Percentiles rank a stretch among this genome's conserved stretches.
These are phyloP conservation scores for Capniomyces stellatus DNA, from an alignment of 371 early-diverging fungal genomes.

Conservation along the genomic window DNA sequence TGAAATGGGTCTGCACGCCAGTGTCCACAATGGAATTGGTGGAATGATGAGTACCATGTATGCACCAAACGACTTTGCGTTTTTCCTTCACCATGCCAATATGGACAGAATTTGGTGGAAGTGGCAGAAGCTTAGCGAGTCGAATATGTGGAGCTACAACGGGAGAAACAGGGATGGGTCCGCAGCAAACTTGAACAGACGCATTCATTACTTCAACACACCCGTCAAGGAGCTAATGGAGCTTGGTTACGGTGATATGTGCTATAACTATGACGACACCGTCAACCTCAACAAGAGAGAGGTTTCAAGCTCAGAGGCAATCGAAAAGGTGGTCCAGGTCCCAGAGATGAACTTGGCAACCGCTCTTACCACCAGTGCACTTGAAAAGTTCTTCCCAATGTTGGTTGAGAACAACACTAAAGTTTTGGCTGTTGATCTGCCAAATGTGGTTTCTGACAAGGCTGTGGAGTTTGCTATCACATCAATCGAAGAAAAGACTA, in stretches of 20 bases:
- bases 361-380: conserved; percentile 1
- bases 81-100: conserved; percentile 30
- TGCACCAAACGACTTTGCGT: conserved; percentile 29
- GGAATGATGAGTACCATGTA: conserved; percentile 27
- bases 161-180: conserved; percentile 11
- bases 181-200: conserved; percentile 6
- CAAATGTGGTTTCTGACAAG: background rate
- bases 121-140: conserved; percentile 24
- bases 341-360: conserved; percentile 3
- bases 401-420: background rate
- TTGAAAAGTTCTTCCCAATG: conserved; percentile 6
- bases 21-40: conserved; percentile 26
- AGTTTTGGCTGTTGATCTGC: background rate
- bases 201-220: conserved; percentile 4
- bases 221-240: conserved; percentile 17
- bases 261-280: conserved; percentile 16
- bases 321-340: conserved; percentile 13
- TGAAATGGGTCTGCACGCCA: conserved; percentile 24
- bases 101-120: conserved; percentile 29
- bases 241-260: conserved; percentile 20
- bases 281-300: conserved; percentile 5
- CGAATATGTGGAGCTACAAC: conserved; percentile 13
- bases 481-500: background rate
- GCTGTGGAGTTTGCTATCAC: background rate
- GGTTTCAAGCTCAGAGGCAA: conserved; percentile 8